These are phyloP conservation scores for Podila clonocystis DNA, from an alignment of 192 early-diverging fungal genomes.

Conservation along the genomic window DNA sequence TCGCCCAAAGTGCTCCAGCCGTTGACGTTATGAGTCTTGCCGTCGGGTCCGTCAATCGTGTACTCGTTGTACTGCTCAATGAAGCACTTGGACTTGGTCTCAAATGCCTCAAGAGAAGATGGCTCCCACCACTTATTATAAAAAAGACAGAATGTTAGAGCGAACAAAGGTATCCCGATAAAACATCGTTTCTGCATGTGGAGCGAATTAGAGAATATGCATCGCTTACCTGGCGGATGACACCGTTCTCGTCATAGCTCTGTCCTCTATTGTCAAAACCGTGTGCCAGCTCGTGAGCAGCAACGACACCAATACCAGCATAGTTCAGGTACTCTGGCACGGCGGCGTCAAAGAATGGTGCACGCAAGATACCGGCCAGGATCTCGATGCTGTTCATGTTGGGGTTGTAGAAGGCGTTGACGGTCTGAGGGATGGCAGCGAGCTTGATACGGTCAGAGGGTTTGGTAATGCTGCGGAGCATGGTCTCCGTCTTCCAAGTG, in stretches of 20 bases:
- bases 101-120: constrained; percentile 60
- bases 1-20: constrained; percentile 66
- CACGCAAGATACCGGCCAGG: constrained; percentile 64
- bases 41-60: constrained; percentile 45
- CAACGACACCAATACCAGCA: constrained; percentile 69
- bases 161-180: not conserved
- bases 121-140: constrained; percentile 73
- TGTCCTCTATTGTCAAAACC: constrained; percentile 65
- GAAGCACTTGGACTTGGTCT: constrained; percentile 67
- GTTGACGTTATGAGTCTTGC: constrained; percentile 50
- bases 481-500: constrained; percentile 8
- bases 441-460: constrained; percentile 43
- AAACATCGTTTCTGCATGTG: too few relatives aligned
- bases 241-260: constrained; percentile 51
- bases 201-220: constrained; percentile 54
- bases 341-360: constrained; percentile 63
- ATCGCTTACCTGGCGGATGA: constrained; percentile 13
- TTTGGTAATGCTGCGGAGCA: constrained; percentile 43
- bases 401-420: constrained; percentile 65
- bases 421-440: constrained; percentile 59
- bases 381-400: constrained; percentile 36
- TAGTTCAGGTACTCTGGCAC: constrained; percentile 71
- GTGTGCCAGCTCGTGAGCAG: constrained; percentile 76
- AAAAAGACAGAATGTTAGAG: constrained; percentile 7
- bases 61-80: constrained; percentile 69